Conservation (phyloP, 2,329 filamentous ascomycete genomes). For the Emmonsia crescens region DNA sequence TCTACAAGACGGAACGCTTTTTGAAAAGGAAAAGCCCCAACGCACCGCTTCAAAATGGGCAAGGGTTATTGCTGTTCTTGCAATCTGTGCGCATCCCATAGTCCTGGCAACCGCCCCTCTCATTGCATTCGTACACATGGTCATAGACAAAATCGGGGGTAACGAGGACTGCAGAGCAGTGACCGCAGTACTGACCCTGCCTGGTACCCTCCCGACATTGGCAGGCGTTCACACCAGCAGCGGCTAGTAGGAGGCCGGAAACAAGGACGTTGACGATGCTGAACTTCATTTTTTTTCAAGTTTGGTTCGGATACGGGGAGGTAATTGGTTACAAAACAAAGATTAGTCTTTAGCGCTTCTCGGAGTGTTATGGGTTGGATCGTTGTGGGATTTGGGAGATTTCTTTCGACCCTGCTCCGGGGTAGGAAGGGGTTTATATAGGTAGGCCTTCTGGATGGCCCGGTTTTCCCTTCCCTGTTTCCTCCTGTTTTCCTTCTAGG, state of each 20-base stretch:
- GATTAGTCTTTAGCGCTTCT: background rate
- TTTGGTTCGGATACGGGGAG: background rate
- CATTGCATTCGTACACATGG: slow-evolving; percentile 3
- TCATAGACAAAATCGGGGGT: background rate
- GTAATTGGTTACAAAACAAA: background rate
- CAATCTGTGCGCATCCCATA: background rate
- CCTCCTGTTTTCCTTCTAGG: background rate
- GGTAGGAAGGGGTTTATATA: background rate
- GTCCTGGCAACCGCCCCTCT: background rate
- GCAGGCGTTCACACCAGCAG: background rate
- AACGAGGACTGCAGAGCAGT: background rate
- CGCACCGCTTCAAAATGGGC: background rate
- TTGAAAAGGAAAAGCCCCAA: background rate
- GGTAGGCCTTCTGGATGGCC: background rate
- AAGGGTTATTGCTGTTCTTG: background rate
- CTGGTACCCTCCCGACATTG: background rate
- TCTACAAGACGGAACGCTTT: background rate
- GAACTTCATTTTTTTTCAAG: background rate
- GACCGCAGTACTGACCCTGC: slow-evolving; percentile 2
- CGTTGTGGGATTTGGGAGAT: background rate
- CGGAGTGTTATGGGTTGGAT: background rate
- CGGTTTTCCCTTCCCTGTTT: background rate
- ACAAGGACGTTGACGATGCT: slow-evolving; percentile 1
- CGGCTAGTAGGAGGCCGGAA: background rate
- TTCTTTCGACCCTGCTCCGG: background rate